Percentiles rank a stretch among this genome's conserved stretches.
Evolutionary conservation across 495 filamentous ascomycete species (phyloP).

Genomic region (Hypoxylon fragiforme): DNA sequence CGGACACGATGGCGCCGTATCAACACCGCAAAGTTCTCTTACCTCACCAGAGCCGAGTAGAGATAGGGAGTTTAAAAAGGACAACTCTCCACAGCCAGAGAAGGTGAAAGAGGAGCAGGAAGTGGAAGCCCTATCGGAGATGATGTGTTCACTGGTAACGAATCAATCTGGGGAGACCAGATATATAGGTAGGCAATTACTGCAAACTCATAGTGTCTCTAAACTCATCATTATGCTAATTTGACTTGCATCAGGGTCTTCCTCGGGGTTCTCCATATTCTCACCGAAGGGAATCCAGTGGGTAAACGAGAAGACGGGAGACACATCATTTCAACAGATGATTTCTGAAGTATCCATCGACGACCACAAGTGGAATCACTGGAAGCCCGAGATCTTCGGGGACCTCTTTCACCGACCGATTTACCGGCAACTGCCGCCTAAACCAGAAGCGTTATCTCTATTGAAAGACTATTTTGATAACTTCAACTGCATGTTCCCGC

Average conservation of each 20-base stretch:
- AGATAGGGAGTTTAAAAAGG: constrained; percentile 43
- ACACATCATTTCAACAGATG: constrained; percentile 94
- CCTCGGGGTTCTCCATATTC: constrained; percentile 97
- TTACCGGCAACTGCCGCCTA: constrained; percentile 78
- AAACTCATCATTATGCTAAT: constrained; percentile 26
- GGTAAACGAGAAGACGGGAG: constrained; percentile 98
- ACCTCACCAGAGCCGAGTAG: constrained; percentile 63
- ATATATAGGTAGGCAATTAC: constrained; percentile 82
- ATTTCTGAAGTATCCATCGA: constrained; percentile 79
- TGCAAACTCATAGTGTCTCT: neutral
- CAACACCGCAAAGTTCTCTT: constrained; percentile 61
- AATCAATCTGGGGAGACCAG: constrained; percentile 94
- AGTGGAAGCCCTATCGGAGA: constrained; percentile 89
- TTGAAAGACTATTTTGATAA: constrained; percentile 95
- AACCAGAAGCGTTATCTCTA: constrained; percentile 77
- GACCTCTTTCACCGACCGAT: constrained; percentile 90
- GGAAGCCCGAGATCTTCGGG: constrained; percentile 93
- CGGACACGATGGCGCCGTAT: constrained; percentile 51
- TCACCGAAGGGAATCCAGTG: constrained; percentile 97
- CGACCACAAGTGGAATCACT: constrained; percentile 91
- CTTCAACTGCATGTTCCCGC: constrained; percentile 97
- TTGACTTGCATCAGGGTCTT: constrained; percentile 70
- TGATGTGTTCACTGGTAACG: constrained; percentile 99
- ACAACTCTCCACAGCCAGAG: constrained; percentile 37
- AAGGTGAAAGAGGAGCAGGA: constrained; percentile 59